A percentile compares a stretch with the other conserved stretches of the same genome.
Conservation (phyloP, 192 early-diverging fungal species). For the Umbelopsis isabellina region DNA sequence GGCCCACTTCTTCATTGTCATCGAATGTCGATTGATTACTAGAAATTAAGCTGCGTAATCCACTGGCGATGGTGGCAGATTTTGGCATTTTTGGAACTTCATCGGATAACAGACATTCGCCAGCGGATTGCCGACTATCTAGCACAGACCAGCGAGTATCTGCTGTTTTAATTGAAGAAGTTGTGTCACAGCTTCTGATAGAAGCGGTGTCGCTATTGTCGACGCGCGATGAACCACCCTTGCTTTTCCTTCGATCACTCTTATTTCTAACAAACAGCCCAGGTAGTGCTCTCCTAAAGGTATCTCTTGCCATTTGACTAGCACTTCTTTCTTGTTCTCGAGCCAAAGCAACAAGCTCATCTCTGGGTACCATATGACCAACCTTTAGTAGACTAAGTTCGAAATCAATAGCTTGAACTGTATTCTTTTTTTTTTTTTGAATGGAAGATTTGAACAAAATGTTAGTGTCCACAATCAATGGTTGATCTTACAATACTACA, state of each 20-base stretch:
- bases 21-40: background rate
- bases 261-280: background rate
- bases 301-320: constrained; percentile 12
- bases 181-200: background rate
- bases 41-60: background rate
- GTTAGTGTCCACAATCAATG: background rate
- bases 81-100: background rate
- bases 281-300: background rate
- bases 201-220: constrained; percentile 12
- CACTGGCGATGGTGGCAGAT: background rate
- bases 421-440: too few relatives aligned
- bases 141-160: background rate
- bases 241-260: background rate
- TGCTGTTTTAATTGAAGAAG: background rate
- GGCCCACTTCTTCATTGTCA: background rate
- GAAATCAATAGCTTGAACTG: background rate
- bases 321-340: background rate
- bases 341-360: background rate
- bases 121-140: background rate
- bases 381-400: background rate
- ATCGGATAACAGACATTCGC: background rate
- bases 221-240: background rate
- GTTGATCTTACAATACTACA: background rate
- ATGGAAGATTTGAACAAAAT: too few relatives aligned
- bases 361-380: background rate